phyloP scores from a whole-genome alignment of 208 protist genomes.

The Trypanosoma cruzi region DNA sequence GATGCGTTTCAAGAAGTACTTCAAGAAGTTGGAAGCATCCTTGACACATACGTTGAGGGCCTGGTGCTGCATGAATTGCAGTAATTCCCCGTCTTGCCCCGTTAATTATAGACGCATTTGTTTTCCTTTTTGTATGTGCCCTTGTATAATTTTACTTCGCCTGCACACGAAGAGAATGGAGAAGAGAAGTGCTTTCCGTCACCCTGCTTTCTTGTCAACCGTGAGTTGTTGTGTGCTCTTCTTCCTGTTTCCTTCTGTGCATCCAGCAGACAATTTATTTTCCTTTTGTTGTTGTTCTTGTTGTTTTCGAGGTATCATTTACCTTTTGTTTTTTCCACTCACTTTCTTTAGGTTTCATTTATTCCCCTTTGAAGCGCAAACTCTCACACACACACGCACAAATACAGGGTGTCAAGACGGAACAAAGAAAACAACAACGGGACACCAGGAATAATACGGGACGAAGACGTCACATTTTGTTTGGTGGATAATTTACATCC shows the following conservation, averaged over 20 bases:
- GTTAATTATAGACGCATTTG: neutral
- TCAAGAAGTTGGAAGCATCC: conserved; percentile 67
- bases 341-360: neutral
- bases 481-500: neutral
- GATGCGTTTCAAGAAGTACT: conserved; percentile 82
- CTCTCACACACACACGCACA: neutral
- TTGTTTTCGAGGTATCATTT: no score
- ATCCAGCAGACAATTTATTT: no score
- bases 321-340: neutral
- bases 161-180: neutral
- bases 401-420: neutral
- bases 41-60: conserved; percentile 90
- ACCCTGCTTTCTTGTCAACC: neutral
- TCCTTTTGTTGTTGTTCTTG: no score
- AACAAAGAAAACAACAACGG: neutral
- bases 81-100: conserved; percentile 29
- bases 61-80: conserved; percentile 84
- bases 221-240: neutral
- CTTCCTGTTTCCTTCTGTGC: neutral
- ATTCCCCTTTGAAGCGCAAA: neutral
- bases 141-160: neutral
- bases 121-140: neutral
- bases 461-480: neutral
- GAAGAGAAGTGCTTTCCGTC: neutral
- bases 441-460: neutral